These are phyloP conservation scores for Tuber magnatum DNA, from an alignment of 495 filamentous ascomycete species.

Conservation along the genomic window DNA sequence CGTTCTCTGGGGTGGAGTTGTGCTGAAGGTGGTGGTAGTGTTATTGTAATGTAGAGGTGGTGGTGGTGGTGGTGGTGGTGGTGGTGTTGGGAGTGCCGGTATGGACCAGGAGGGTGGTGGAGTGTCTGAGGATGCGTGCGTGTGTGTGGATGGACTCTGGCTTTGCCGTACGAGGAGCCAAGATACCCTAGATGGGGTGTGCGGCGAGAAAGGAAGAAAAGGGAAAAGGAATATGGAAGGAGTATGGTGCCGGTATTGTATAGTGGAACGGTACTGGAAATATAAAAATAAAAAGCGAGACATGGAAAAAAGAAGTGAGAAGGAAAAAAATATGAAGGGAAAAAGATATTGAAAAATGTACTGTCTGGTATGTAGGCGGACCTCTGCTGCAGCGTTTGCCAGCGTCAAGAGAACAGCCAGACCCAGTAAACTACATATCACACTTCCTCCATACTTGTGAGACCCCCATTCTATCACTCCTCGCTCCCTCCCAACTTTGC, in stretches of 20 bases:
- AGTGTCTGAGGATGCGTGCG: conserved; percentile 14
- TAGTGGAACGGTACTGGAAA: background rate
- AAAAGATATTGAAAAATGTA: conserved; percentile 18
- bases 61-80: conserved; percentile 22
- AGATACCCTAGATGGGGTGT: conserved; percentile 10
- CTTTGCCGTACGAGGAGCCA: conserved; percentile 30
- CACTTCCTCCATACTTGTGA: conserved; percentile 13
- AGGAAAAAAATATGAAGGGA: conserved; percentile 18
- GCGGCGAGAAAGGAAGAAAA: conserved; percentile 17
- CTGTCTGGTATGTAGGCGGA: background rate
- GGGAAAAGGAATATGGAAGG: conserved; percentile 19
- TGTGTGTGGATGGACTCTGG: conserved; percentile 19
- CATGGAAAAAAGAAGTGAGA: conserved; percentile 15
- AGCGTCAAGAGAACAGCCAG: conserved; percentile 19
- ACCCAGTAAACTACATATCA: conserved; percentile 14
- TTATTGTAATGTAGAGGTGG: conserved; percentile 22
- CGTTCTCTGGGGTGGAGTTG: background rate
- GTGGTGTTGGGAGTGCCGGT: conserved; percentile 21
- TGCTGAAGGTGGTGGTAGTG: conserved; percentile 11
- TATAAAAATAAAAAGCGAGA: conserved; percentile 20
- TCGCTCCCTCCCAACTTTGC: background rate
- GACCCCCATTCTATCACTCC: background rate
- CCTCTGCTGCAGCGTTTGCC: background rate
- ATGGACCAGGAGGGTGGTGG: conserved; percentile 26
- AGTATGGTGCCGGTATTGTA: background rate